A percentile compares a stretch with the other conserved stretches of the same genome.
phyloP scores from a whole-genome alignment of 139 green algal genomes.

The Pseudopediastrum boryanum region DNA sequence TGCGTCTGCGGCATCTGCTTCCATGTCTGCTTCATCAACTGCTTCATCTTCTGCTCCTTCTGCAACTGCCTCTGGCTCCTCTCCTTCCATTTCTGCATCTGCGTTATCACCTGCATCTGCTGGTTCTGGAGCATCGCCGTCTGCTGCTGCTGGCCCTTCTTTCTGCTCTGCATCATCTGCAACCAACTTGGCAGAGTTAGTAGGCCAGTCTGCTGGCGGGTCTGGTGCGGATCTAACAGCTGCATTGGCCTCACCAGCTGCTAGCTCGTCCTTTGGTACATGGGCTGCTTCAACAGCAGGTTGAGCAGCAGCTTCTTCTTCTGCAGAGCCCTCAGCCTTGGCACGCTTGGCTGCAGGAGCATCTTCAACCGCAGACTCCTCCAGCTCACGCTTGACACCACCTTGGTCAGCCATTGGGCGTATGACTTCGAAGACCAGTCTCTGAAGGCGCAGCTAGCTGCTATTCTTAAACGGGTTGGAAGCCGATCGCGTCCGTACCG shows the following conservation, averaged over 20 bases:
- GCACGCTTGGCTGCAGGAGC: slow-evolving; percentile 16
- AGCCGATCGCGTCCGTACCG: no score
- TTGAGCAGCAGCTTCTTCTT: neutral
- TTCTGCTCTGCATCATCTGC: neutral
- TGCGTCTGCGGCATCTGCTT: slow-evolving; percentile 1
- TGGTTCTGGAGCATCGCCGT: neutral
- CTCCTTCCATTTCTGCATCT: neutral
- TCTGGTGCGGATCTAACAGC: no score
- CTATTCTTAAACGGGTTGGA: no score
- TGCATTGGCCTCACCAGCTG: no score
- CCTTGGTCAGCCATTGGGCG: no score
- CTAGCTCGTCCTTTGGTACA: no score
- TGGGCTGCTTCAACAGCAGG: neutral
- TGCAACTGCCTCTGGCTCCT: neutral
- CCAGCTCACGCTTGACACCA: slow-evolving; percentile 15
- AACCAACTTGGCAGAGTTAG: neutral
- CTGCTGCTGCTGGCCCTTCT: neutral
- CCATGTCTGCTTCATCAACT: neutral
- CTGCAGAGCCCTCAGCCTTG: no score
- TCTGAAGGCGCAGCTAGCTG: no score
- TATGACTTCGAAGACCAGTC: no score
- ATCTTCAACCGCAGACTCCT: neutral
- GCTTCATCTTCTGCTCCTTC: neutral
- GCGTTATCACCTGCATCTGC: neutral
- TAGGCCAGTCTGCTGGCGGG: no score